A percentile compares a stretch with the other conserved stretches of the same genome.
These are phyloP conservation scores for Lasiosphaeriaceae sp. DNA, from an alignment of 495 filamentous ascomycete genomes.

Conservation along the genomic window DNA sequence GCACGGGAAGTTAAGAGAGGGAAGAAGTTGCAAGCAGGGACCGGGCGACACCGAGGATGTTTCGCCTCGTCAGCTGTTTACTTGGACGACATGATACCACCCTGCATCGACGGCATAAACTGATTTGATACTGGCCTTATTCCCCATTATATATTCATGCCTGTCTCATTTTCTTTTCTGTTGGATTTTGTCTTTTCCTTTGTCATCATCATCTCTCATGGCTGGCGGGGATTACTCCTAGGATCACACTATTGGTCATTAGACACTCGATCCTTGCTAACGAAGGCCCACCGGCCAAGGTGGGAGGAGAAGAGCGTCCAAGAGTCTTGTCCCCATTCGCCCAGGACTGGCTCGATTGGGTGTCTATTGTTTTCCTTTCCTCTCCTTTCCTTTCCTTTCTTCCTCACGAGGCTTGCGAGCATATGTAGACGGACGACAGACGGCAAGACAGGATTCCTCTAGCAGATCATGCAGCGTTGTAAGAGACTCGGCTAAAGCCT, in stretches of 20 bases:
- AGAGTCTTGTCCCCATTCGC: background rate
- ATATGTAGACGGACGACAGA: background rate
- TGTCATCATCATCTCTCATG: background rate
- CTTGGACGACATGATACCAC: constrained; percentile 42
- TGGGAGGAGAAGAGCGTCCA: background rate
- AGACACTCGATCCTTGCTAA: background rate
- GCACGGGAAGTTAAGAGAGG: background rate
- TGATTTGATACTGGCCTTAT: constrained; percentile 16
- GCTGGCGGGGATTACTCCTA: background rate
- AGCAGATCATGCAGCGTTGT: background rate
- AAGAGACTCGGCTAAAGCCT: background rate
- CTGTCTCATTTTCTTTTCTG: constrained; percentile 18
- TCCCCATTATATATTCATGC: constrained; percentile 11
- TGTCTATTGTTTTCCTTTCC: constrained; percentile 5
- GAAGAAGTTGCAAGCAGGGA: background rate
- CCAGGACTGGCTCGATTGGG: background rate
- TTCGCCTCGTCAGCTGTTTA: constrained; percentile 15
- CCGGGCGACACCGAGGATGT: background rate
- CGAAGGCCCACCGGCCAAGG: background rate
- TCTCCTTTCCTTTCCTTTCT: constrained; percentile 6
- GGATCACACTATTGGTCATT: background rate
- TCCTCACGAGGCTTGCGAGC: background rate
- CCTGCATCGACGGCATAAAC: constrained; percentile 35
- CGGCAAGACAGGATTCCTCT: background rate
- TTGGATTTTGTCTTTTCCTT: constrained; percentile 19